Evolutionary conservation across 352 stramenopile species (phyloP), one percentile per base, ranked within the genome.

Genomic region (Globisporangium irregulare): DNA sequence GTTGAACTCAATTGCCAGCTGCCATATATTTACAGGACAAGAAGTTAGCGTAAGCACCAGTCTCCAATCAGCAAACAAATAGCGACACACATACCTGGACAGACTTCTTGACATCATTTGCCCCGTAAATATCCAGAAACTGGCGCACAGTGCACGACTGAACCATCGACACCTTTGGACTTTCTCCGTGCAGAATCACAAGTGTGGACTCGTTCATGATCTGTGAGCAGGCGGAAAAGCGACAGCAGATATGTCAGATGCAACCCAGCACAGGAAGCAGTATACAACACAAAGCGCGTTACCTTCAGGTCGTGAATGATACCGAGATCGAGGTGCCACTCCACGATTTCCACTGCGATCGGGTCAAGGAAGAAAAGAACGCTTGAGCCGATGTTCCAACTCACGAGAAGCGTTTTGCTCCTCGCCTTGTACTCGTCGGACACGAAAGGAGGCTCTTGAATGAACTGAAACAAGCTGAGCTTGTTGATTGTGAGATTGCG

Each of bases 291-390:
- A 20, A 25, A 63, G 5, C 38, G 25, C 18, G 59, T 34, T 72
- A 93, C 87, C 80, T 94, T 93, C 24, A 95, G 71, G 63, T 96
- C 89, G 53, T 94, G 87, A 34, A 96, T 92, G 10, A 88, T 81
- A 18, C 89, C 89, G 50, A 96, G 75, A 73, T 96, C 89, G 34
- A 96, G 67, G 69, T 96, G 89, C 86, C 89, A 95, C 62, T 96
- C 89, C 6, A 94, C 83, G 38, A 96, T 92, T 70, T 96, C 86
- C 2, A 95, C 86, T 0, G 80, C 83, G 55, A 89, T 84, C 3
- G 89, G 89, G 43, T 96, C 87, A 20, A 96, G 64, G 55, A 96
- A 90, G 66, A 96, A 94, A 3, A 96, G 46, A 7, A 93, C 86
- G 34, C 84, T 93, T 15, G 86, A 90, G 24, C 87, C 87, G 14